A percentile compares a stretch with the other conserved stretches of the same genome.
phyloP scores from a whole-genome alignment of 805 yeast species.

The Clavispora fructus region DNA sequence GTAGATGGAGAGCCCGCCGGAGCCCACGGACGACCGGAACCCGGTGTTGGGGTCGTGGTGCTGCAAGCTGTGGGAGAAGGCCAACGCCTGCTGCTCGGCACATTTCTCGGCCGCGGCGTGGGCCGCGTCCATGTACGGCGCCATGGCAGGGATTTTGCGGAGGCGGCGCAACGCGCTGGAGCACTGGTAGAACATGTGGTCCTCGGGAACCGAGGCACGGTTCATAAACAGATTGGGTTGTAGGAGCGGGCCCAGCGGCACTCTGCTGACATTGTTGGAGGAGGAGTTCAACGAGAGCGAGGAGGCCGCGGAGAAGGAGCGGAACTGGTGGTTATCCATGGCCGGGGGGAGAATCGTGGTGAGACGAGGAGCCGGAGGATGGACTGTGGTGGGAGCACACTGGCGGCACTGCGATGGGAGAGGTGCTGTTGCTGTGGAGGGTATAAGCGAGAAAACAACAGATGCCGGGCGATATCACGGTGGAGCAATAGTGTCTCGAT shows the following conservation, averaged over 20 bases:
- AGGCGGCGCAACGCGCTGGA: constrained; percentile 49
- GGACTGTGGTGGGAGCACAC: background rate
- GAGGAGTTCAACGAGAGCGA: constrained; percentile 24
- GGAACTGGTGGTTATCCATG: constrained; percentile 14
- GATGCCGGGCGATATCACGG: too few species aligned
- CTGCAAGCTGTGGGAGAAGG: constrained; percentile 38
- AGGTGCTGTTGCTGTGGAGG: too few species aligned
- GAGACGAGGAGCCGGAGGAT: background rate
- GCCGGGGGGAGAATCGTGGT: background rate
- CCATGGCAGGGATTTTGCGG: constrained; percentile 58
- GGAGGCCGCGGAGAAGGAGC: constrained; percentile 34
- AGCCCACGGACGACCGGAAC: constrained; percentile 29
- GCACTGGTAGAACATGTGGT: constrained; percentile 69
- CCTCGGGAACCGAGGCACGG: constrained; percentile 54
- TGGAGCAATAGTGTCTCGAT: too few species aligned
- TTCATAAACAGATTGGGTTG: constrained; percentile 52
- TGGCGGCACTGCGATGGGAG: background rate
- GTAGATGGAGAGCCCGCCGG: constrained; percentile 31
- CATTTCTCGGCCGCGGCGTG: constrained; percentile 60
- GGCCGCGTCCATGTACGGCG: constrained; percentile 61
- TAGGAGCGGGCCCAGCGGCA: constrained; percentile 42
- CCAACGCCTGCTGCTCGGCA: constrained; percentile 67
- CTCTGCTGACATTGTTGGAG: constrained; percentile 32
- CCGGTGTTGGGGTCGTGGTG: constrained; percentile 19
- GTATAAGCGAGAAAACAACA: too few species aligned